phyloP scores from a whole-genome alignment of 73 alveolate genomes.

The Paramecium primaurelia region DNA sequence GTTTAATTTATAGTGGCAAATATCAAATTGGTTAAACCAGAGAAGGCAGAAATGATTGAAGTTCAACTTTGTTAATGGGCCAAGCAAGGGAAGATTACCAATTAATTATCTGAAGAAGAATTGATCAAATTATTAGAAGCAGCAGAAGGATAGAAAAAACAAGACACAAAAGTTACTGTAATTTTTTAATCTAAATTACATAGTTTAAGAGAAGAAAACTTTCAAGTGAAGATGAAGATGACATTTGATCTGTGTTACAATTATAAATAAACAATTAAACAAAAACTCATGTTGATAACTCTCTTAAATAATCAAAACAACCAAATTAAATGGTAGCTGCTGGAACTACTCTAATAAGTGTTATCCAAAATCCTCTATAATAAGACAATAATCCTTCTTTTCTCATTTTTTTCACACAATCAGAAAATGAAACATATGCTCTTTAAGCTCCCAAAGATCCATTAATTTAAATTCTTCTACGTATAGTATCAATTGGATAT shows the following conservation, averaged over 20 bases:
- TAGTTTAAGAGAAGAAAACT: conserved; percentile 23
- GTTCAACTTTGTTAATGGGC: neutral
- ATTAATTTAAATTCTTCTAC: neutral
- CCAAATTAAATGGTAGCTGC: neutral
- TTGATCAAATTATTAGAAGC: conserved; percentile 1
- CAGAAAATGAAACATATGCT: neutral
- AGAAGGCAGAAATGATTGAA: conserved; percentile 3
- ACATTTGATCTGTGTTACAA: neutral
- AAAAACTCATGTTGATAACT: neutral
- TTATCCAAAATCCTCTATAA: conserved; percentile 23
- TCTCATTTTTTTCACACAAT: neutral
- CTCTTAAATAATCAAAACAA: conserved; percentile 13
- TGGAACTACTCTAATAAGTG: neutral
- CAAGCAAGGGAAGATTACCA: neutral
- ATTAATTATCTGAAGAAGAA: neutral
- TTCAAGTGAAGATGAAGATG: conserved; percentile 28
- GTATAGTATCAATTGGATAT: conserved; percentile 18
- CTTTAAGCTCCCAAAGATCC: neutral
- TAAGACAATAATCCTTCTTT: neutral
- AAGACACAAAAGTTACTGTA: conserved; percentile 24
- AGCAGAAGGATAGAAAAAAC: neutral
- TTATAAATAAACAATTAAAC: neutral
- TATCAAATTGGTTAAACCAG: conserved; percentile 7
- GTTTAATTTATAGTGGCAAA: neutral
- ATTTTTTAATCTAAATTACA: neutral